A percentile compares a stretch with the other conserved stretches of the same genome.
phyloP scores from a whole-genome alignment of 768 basidiomycete species.

The Leucosporidium scottii region DNA sequence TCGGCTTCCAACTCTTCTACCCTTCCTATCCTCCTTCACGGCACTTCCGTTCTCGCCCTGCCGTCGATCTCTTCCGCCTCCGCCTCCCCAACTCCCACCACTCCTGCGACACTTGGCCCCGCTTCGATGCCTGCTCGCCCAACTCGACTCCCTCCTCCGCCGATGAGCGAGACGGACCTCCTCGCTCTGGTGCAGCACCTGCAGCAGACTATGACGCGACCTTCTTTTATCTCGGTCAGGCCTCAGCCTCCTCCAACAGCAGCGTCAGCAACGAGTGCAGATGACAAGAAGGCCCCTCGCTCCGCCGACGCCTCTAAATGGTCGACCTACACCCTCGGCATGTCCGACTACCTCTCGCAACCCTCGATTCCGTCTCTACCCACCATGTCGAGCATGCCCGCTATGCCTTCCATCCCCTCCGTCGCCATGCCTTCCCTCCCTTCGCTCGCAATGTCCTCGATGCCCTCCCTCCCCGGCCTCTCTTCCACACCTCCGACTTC shows the following conservation, averaged over 20 bases:
- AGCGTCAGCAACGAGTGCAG: not conserved
- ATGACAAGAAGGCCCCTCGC: not conserved
- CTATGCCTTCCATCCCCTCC: not conserved
- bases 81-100: too few species aligned
- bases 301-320: not conserved
- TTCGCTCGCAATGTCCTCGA: not conserved
- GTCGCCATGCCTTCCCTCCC: not conserved
- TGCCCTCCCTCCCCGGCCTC: not conserved
- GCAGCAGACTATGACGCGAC: not conserved
- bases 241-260: not conserved
- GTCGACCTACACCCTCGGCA: not conserved
- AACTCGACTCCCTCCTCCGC: not conserved
- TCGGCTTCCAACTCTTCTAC: slow-evolving; percentile 14
- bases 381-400: not conserved
- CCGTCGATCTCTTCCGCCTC: not conserved
- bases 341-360: not conserved
- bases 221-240: not conserved
- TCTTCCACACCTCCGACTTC: not conserved
- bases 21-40: slow-evolving; percentile 16
- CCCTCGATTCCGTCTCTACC: not conserved
- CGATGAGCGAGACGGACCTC: slow-evolving; percentile 5
- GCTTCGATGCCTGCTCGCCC: not conserved
- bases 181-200: slow-evolving; percentile 15
- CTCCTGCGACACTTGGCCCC: not conserved
- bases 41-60: not conserved